Percentiles rank a stretch among this genome's conserved stretches.
Conservation (phyloP, 306 rosid genomes). For the Luffa aegyptiaca region DNA sequence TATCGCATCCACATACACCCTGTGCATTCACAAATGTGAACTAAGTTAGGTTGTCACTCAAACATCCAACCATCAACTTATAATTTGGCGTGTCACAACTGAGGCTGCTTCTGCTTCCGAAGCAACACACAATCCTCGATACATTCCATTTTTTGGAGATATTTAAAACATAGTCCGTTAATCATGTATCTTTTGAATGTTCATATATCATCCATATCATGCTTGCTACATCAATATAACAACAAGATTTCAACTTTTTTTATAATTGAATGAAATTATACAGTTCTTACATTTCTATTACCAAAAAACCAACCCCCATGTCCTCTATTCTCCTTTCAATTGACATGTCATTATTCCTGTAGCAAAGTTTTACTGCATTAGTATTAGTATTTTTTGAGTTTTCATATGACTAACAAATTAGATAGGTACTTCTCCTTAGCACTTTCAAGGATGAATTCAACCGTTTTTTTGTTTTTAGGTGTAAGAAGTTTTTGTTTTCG, state of each 20-base stretch:
- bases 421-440: background rate
- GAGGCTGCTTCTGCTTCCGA: background rate
- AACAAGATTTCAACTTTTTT: too few species aligned
- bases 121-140: background rate
- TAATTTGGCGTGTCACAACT: background rate
- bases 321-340: background rate
- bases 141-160: background rate
- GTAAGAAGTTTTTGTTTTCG: background rate
- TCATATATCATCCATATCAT: background rate
- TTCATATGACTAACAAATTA: background rate
- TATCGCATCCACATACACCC: slow-evolving; percentile 96
- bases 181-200: background rate
- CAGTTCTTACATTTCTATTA: background rate
- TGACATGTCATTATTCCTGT: background rate
- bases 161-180: background rate
- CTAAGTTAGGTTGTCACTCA: background rate
- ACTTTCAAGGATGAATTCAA: background rate
- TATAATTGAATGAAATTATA: too few species aligned
- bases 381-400: background rate
- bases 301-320: background rate
- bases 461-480: background rate
- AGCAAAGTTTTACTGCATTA: background rate
- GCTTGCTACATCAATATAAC: background rate
- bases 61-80: background rate
- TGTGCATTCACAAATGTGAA: slow-evolving; percentile 15